Conservation (phyloP, 495 filamentous ascomycete genomes). For the Amorphotheca resinae region DNA sequence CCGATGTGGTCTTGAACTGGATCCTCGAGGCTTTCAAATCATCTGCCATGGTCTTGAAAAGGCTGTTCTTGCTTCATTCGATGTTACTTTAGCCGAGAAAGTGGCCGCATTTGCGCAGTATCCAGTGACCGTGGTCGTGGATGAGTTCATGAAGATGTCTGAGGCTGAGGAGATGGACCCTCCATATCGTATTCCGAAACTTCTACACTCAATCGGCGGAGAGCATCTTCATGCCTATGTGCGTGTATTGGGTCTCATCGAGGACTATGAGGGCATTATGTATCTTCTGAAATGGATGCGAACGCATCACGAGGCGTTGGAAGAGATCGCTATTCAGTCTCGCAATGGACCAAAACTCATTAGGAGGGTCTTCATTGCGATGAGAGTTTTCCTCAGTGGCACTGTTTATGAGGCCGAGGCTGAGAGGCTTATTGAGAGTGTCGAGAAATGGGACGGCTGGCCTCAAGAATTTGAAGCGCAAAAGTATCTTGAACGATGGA, state of each 20-base stretch:
- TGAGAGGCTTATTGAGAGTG: slow-evolving; percentile 5
- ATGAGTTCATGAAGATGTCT: slow-evolving; percentile 10
- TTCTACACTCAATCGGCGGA: slow-evolving; percentile 11
- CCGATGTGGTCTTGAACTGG: slow-evolving; percentile 26
- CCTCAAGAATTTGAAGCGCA: slow-evolving; percentile 13
- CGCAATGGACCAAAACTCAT: slow-evolving; percentile 10
- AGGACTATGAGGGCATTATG: slow-evolving; percentile 38
- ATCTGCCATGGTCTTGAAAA: slow-evolving; percentile 35
- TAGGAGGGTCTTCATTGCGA: slow-evolving; percentile 10
- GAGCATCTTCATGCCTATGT: slow-evolving; percentile 40
- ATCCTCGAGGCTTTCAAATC: slow-evolving; percentile 30
- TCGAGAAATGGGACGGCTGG: slow-evolving; percentile 19
- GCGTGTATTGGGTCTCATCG: slow-evolving; percentile 35
- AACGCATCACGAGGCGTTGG: slow-evolving; percentile 10
- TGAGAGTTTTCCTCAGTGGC: slow-evolving; percentile 2
- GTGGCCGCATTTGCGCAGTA: not conserved
- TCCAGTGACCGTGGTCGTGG: slow-evolving; percentile 2
- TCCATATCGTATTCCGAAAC: not conserved
- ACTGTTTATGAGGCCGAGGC: slow-evolving; percentile 3
- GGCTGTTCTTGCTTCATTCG: slow-evolving; percentile 22
- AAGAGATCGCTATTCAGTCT: slow-evolving; percentile 1
- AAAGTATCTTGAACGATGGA: slow-evolving; percentile 6
- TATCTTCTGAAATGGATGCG: slow-evolving; percentile 43
- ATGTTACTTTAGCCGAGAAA: not conserved
- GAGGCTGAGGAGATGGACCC: not conserved